These are phyloP conservation scores for Candida nonsorbophila DNA, from an alignment of 805 yeast genomes.

Conservation along the genomic window DNA sequence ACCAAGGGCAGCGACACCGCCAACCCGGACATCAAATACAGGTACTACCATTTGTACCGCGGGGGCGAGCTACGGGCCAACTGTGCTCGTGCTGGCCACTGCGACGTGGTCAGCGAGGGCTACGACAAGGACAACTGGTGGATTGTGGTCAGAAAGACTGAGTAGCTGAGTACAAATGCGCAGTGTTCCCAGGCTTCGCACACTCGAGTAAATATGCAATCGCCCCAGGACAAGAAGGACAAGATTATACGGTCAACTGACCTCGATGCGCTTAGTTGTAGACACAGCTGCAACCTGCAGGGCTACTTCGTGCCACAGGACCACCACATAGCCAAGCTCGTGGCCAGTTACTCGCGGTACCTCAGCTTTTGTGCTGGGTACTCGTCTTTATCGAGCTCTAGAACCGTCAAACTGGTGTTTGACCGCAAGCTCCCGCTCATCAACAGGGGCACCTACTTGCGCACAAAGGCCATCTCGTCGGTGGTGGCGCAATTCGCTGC, in stretches of 20 bases:
- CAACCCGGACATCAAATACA: constrained; percentile 53
- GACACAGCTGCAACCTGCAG: constrained; percentile 45
- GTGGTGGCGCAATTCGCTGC: constrained; percentile 39
- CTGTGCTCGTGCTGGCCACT: constrained; percentile 66
- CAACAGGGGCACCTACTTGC: constrained; percentile 63
- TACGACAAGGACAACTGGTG: constrained; percentile 97
- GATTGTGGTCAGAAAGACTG: constrained; percentile 26
- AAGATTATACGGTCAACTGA: constrained; percentile 55
- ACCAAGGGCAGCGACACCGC: constrained; percentile 5
- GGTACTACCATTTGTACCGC: constrained; percentile 84
- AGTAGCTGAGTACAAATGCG: not conserved
- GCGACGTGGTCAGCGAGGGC: constrained; percentile 57
- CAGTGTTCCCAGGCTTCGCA: not conserved
- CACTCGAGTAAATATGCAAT: constrained; percentile 14
- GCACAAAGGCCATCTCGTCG: constrained; percentile 50
- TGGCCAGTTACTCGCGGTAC: constrained; percentile 30
- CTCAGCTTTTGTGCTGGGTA: constrained; percentile 37
- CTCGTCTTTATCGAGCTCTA: constrained; percentile 30
- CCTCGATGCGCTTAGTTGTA: constrained; percentile 64
- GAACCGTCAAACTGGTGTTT: constrained; percentile 36
- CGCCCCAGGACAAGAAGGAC: constrained; percentile 33
- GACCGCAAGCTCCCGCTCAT: constrained; percentile 57
- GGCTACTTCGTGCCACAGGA: constrained; percentile 43
- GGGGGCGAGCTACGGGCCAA: constrained; percentile 79
- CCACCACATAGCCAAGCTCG: constrained; percentile 24